Evolutionary conservation across 2,329 filamentous ascomycete genomes (phyloP), one percentile per base, ranked within the genome.

Genomic region (Venturia carpophila): DNA sequence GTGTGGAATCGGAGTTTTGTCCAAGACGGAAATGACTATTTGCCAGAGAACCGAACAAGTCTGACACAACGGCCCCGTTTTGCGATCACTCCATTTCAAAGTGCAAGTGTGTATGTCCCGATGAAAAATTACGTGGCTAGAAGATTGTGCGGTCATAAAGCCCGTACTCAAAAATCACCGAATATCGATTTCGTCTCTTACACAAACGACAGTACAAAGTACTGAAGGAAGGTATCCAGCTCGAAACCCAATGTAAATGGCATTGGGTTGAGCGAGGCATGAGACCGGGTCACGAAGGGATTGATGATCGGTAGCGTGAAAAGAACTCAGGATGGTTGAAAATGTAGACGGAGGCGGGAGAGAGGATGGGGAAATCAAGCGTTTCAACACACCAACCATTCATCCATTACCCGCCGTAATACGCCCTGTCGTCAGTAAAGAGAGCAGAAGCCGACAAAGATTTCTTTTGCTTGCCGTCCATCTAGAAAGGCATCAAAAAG

Each of bases 101-200:
- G 3, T 21, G 24, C 7, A 10, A 13, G 15, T 52, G 24, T 10
- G 21, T 58, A 58, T 58, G 52, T 58, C 15, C 52, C 52, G 37
- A 58, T 58, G 30, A 58, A 58, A 37, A 58, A 58, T 58, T 58
- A 58, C 52, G 52, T 58, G 52, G 52, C 52, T 34, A 39, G 37
- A 58, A 58, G 52, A 58, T 58, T 34, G 52, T 27, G 17, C 52
- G 52, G n/a, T 58, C 52, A 37, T 37, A 58, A 58, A 58, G 52
- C 52, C 27, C 63, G 63, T 64, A 64, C 63, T 64, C 63, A 64
- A 64, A 64, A 49, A 64, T 64, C 63, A 45, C 42, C 63, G 63
- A 21, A 24, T 64, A n/a, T 64, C 24, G 60, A 41, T 64, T 49
- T 64, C 39, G 63, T 64, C 63, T 64, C 63, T 24, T 64, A 64